A percentile compares a stretch with the other conserved stretches of the same genome.
phyloP scores from a whole-genome alignment of 1,284 basidiomycete species.

The Trametes versicolor region DNA sequence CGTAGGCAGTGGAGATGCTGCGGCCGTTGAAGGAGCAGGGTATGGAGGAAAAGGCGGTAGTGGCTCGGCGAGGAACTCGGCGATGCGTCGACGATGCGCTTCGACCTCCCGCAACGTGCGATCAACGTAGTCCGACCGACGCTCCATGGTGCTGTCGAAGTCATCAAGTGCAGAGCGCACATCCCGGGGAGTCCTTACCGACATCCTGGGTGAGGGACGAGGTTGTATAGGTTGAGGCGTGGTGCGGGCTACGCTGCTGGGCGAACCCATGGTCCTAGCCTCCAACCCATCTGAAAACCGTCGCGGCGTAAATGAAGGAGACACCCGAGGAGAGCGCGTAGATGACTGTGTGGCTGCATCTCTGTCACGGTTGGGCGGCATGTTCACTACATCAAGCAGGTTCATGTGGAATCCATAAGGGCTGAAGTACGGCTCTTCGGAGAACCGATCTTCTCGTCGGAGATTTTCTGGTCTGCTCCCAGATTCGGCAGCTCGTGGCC shows the following conservation, averaged over 20 bases:
- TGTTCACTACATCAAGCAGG: background rate
- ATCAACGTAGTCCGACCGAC: slow-evolving; percentile 17
- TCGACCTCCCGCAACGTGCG: slow-evolving; percentile 27
- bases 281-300: background rate
- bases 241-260: background rate
- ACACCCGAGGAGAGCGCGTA: background rate
- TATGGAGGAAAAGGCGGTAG: background rate
- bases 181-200: background rate
- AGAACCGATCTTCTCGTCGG: background rate
- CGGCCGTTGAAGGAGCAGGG: background rate
- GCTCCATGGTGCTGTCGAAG: slow-evolving; percentile 9
- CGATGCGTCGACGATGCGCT: slow-evolving; percentile 22
- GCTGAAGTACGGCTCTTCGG: background rate
- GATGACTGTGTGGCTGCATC: background rate
- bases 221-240: background rate
- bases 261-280: background rate
- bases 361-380: background rate
- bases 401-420: background rate
- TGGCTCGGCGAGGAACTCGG: slow-evolving; percentile 20
- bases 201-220: background rate
- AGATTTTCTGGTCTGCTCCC: background rate
- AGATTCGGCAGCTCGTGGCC: background rate
- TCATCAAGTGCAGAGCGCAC: background rate
- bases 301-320: background rate
- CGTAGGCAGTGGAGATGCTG: background rate